Evolutionary conservation across 805 yeast species (phyloP).

Genomic region (Pichia thaimueangensis): DNA sequence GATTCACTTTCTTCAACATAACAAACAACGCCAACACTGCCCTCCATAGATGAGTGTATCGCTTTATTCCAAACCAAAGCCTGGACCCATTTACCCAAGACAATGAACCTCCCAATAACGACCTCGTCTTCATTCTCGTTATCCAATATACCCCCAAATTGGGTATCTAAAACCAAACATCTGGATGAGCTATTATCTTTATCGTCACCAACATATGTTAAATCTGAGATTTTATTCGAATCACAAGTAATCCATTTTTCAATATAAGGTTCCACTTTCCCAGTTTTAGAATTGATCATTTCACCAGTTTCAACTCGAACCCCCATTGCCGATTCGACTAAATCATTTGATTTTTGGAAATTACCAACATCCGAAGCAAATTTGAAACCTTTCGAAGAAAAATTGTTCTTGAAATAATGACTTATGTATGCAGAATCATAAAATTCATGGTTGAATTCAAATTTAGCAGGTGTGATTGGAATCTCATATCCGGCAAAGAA

Average conservation of each 20-base stretch:
- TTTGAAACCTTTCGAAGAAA: background rate
- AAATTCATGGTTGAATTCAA: constrained; percentile 36
- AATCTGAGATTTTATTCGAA: constrained; percentile 19
- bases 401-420: constrained; percentile 9
- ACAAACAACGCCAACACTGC: constrained; percentile 17
- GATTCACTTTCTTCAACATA: constrained; percentile 12
- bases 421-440: constrained; percentile 36
- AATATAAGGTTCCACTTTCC: constrained; percentile 36
- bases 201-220: constrained; percentile 16
- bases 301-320: constrained; percentile 44
- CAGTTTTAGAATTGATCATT: constrained; percentile 42
- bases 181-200: constrained; percentile 20
- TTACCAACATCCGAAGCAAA: constrained; percentile 13
- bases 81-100: constrained; percentile 47
- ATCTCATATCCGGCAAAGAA: constrained; percentile 47
- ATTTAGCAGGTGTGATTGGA: constrained; percentile 22
- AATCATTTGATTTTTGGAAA: background rate
- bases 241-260: constrained; percentile 52
- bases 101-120: constrained; percentile 36
- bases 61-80: constrained; percentile 35
- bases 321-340: constrained; percentile 27
- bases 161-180: constrained; percentile 21
- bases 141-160: constrained; percentile 2
- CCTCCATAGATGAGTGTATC: constrained; percentile 15
- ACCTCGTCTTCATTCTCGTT: constrained; percentile 21